A percentile compares a stretch with the other conserved stretches of the same genome.
These are phyloP conservation scores for Neobulgaria alba DNA, from an alignment of 2,329 filamentous ascomycete species.

Conservation along the genomic window DNA sequence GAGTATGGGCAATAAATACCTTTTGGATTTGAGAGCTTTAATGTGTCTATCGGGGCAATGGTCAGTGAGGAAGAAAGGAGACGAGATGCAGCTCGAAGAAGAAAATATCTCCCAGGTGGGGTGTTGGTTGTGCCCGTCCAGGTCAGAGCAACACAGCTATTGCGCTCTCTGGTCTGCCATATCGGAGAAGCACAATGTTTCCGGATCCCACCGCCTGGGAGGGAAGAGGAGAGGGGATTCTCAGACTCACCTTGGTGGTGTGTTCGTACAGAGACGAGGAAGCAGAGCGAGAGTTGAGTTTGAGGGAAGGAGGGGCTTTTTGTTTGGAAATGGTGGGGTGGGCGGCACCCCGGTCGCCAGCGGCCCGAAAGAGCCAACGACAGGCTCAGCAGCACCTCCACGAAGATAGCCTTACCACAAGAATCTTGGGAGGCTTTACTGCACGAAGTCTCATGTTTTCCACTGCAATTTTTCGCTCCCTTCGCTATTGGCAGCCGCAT, in stretches of 20 bases:
- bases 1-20: background rate
- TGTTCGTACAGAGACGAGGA: slow-evolving; percentile 3
- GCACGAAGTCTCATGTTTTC: background rate
- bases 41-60: slow-evolving; percentile 13
- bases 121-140: slow-evolving; percentile 14
- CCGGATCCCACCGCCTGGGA: background rate
- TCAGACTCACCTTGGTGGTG: slow-evolving; percentile 2
- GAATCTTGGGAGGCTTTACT: background rate
- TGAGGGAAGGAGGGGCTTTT: slow-evolving; percentile 3
- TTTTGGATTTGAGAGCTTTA: background rate
- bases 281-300: background rate
- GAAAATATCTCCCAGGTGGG: slow-evolving; percentile 17
- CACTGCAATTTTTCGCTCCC: background rate
- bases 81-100: slow-evolving; percentile 6
- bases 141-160: too few relatives aligned
- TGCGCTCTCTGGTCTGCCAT: too few relatives aligned
- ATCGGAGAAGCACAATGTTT: too few relatives aligned
- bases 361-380: slow-evolving; percentile 1
- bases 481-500: background rate
- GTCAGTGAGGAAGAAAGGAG: slow-evolving; percentile 15
- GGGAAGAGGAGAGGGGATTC: background rate
- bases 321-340: slow-evolving; percentile 2
- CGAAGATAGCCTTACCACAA: background rate
- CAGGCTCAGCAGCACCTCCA: background rate
- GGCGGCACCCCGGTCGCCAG: background rate